Conservation (phyloP, 2,329 filamentous ascomycete genomes). For the Fusarium falciforme region DNA sequence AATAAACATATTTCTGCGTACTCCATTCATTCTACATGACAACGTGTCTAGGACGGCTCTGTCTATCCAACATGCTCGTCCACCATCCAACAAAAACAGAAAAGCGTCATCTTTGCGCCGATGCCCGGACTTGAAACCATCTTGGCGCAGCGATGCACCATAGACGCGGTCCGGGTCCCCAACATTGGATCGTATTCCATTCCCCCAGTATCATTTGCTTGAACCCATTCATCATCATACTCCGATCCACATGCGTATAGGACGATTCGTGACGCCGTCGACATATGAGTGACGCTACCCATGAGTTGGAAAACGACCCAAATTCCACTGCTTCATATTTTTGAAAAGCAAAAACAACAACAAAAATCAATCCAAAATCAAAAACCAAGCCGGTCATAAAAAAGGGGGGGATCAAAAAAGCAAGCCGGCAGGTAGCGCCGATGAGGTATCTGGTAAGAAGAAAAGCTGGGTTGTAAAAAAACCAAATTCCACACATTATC, state of each 20-base stretch:
- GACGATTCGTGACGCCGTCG: conserved; percentile 39
- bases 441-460: conserved; percentile 44
- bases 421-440: conserved; percentile 33
- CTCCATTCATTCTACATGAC: conserved; percentile 42
- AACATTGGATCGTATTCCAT: conserved; percentile 41
- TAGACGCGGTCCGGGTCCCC: conserved; percentile 6
- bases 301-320: conserved; percentile 33
- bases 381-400: conserved; percentile 15
- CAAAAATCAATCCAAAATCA: conserved; percentile 19
- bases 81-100: conserved; percentile 31
- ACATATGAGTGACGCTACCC: conserved; percentile 41
- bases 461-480: conserved; percentile 31
- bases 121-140: conserved; percentile 24
- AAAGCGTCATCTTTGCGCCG: conserved; percentile 40
- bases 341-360: conserved; percentile 11
- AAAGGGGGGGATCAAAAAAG: conserved; percentile 29
- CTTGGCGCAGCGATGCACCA: conserved; percentile 2
- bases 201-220: conserved; percentile 34
- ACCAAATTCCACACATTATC: conserved; percentile 35
- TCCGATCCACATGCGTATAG: conserved; percentile 46
- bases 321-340: conserved; percentile 31
- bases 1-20: conserved; percentile 33
- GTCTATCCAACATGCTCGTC: conserved; percentile 42
- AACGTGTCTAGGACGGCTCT: conserved; percentile 39
- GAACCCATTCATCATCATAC: conserved; percentile 41